Evolutionary conservation across 495 filamentous ascomycete genomes (phyloP).

Genomic region (Xylaria flabelliformis): DNA sequence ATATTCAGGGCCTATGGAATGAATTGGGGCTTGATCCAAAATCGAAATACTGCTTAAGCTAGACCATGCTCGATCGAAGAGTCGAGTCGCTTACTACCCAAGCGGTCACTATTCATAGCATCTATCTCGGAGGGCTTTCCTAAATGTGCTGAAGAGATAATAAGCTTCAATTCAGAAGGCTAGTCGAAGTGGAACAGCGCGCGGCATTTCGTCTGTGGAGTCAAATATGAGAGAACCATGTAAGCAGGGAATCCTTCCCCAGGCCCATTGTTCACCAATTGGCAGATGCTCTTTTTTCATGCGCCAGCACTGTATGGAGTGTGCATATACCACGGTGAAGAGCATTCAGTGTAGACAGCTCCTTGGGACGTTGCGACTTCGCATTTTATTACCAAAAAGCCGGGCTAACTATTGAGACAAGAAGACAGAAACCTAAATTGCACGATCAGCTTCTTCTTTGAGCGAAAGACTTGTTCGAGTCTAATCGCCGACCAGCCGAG

Average conservation of each 20-base stretch:
- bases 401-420: constrained; percentile 26
- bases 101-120: constrained; percentile 15
- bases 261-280: constrained; percentile 24
- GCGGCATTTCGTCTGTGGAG: constrained; percentile 19
- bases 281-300: constrained; percentile 17
- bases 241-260: constrained; percentile 26
- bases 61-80: background rate
- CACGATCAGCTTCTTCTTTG: constrained; percentile 28
- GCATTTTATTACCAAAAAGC: constrained; percentile 28
- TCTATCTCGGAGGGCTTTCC: background rate
- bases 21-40: constrained; percentile 15
- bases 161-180: constrained; percentile 8
- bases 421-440: constrained; percentile 7
- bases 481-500: constrained; percentile 25
- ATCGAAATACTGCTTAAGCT: constrained; percentile 18
- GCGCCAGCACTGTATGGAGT: constrained; percentile 11
- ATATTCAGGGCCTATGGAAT: constrained; percentile 20
- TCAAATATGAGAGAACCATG: background rate
- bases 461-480: constrained; percentile 22
- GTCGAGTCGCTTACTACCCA: background rate
- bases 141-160: constrained; percentile 11
- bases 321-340: background rate
- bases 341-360: background rate
- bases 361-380: constrained; percentile 20
- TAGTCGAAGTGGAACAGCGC: constrained; percentile 14